Conservation (phyloP, 2,329 filamentous ascomycete genomes). For the Neopestalotiopsis sp. region DNA sequence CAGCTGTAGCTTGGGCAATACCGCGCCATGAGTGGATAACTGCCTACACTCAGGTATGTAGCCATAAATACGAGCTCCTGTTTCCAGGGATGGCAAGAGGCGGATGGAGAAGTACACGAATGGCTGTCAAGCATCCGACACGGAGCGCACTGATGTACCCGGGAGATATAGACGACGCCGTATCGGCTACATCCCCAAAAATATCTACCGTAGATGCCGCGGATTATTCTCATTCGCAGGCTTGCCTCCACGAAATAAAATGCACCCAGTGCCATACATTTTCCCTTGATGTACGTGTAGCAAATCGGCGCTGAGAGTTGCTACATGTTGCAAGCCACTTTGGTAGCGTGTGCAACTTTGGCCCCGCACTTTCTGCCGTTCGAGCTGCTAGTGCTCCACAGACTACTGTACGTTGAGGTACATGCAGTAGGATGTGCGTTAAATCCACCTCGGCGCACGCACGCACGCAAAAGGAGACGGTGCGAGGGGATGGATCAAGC, state of each 20-base stretch:
- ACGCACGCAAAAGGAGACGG: background rate
- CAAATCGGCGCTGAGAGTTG: background rate
- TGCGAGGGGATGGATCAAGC: background rate
- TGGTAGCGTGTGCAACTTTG: background rate
- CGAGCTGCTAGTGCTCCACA: background rate
- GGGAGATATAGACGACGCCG: background rate
- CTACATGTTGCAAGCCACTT: background rate
- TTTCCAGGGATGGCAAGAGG: background rate
- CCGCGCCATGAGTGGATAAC: background rate
- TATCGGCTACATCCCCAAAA: background rate
- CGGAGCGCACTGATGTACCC: background rate
- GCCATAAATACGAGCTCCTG: background rate
- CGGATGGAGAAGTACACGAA: background rate
- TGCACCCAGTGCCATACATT: background rate
- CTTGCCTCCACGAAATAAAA: background rate
- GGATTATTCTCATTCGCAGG: background rate
- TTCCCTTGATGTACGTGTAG: background rate
- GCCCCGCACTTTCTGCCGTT: background rate
- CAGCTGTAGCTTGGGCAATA: background rate
- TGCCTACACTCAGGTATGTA: background rate
- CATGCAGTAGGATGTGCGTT: background rate
- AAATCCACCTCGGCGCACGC: background rate
- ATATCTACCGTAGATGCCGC: background rate
- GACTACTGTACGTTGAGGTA: background rate
- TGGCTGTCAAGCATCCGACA: background rate